Conservation (phyloP, 2,329 filamentous ascomycete species). For the Beauveria medogensis region DNA sequence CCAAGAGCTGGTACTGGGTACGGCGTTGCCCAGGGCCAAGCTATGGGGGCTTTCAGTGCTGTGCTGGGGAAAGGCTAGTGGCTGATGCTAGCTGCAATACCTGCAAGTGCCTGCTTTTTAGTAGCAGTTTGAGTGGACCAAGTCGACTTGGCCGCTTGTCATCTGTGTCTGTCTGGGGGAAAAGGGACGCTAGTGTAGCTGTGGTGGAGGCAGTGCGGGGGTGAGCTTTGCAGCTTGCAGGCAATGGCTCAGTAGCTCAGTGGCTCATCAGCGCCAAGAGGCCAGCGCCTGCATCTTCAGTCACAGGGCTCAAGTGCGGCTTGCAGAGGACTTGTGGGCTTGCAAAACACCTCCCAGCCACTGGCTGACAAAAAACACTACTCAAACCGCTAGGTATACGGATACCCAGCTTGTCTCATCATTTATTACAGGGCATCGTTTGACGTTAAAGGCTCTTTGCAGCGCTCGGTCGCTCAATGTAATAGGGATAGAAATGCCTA, state of each 20-base stretch:
- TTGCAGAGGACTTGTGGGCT: not conserved
- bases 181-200: conserved; percentile 2
- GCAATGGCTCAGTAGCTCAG: not conserved
- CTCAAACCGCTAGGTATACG: not conserved
- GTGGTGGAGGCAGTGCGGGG: conserved; percentile 7
- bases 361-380: too few species aligned
- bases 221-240: not conserved
- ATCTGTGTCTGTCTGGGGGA: conserved; percentile 3
- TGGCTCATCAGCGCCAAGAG: not conserved
- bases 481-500: too few species aligned
- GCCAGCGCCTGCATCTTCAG: too few species aligned
- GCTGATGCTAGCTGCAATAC: not conserved
- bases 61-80: not conserved
- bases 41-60: not conserved
- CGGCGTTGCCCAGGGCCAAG: conserved; percentile 4
- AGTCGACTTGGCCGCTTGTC: conserved; percentile 1
- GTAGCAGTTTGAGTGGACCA: not conserved
- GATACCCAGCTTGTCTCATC: too few species aligned
- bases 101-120: not conserved
- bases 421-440: not conserved
- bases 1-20: not conserved
- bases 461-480: too few species aligned
- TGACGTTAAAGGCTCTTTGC: not conserved
- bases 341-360: too few species aligned
- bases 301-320: not conserved